Conservation (phyloP, 2,329 filamentous ascomycete genomes). For the Sarocladium kiliense region DNA sequence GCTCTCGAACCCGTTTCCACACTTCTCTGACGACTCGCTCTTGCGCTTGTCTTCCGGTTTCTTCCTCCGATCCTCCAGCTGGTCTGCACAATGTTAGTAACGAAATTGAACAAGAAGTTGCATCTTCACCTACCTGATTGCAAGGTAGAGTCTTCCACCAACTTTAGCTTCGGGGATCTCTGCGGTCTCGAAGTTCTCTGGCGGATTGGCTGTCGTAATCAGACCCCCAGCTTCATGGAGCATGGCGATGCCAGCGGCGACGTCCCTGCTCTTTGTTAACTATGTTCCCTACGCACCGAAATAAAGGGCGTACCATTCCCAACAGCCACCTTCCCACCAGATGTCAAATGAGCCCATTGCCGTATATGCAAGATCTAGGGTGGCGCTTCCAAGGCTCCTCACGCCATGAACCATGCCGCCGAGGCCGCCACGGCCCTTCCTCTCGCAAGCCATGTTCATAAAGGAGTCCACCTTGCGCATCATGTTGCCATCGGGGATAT, state of each 20-base stretch:
- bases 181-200: slow-evolving; percentile 48
- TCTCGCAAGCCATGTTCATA: slow-evolving; percentile 67
- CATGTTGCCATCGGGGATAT: slow-evolving; percentile 62
- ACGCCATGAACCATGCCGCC: slow-evolving; percentile 78
- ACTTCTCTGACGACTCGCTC: slow-evolving; percentile 67
- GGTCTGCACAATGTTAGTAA: slow-evolving; percentile 37
- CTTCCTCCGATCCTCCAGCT: slow-evolving; percentile 54
- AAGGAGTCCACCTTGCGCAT: slow-evolving; percentile 69
- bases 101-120: background rate
- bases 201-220: slow-evolving; percentile 69
- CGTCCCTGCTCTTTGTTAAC: slow-evolving; percentile 48
- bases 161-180: slow-evolving; percentile 55
- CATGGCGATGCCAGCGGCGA: slow-evolving; percentile 69
- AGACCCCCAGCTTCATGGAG: slow-evolving; percentile 69
- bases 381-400: slow-evolving; percentile 66
- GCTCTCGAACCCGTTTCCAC: slow-evolving; percentile 60
- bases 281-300: background rate
- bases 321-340: slow-evolving; percentile 79
- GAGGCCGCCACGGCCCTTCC: slow-evolving; percentile 55
- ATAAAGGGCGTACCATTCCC: slow-evolving; percentile 59
- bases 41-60: slow-evolving; percentile 62
- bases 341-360: slow-evolving; percentile 74
- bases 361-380: slow-evolving; percentile 68
- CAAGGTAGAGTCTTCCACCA: slow-evolving; percentile 66
- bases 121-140: slow-evolving; percentile 47